These are phyloP conservation scores for Oryza brachyantha DNA, from an alignment of 176 grass and related monocot species.

Conservation along the genomic window DNA sequence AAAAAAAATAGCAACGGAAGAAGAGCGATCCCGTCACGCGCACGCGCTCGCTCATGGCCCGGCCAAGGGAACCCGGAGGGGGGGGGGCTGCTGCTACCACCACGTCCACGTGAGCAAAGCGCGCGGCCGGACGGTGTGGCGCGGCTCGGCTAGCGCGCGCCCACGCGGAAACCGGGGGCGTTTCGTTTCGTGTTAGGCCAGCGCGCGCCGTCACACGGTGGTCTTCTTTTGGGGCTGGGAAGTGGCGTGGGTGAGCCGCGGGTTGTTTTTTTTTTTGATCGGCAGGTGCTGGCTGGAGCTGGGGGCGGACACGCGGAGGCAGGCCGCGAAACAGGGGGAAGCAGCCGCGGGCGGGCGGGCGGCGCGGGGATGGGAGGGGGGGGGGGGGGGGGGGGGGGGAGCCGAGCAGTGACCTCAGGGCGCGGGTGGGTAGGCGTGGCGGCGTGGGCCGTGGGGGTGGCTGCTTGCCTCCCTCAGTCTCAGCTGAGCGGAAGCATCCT, in stretches of 20 bases:
- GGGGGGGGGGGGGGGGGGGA: not conserved
- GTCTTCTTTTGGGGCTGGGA: not conserved
- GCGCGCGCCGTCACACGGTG: not conserved
- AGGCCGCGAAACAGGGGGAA: not conserved
- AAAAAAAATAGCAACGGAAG: too few relatives aligned
- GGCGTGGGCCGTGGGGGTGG: not conserved
- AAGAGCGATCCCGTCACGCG: too few relatives aligned
- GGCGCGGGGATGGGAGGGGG: not conserved
- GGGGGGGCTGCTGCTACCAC: too few relatives aligned
- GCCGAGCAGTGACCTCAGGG: slow-evolving; percentile 11
- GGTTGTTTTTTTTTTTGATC: not conserved
- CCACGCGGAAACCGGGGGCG: not conserved
- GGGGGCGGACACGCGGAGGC: not conserved
- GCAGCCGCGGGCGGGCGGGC: too few relatives aligned
- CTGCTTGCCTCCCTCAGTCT: not conserved
- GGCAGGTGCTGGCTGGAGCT: too few relatives aligned
- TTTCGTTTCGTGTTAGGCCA: not conserved
- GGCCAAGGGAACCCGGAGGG: too few relatives aligned
- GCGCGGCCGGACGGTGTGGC: too few relatives aligned
- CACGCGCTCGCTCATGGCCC: too few relatives aligned
- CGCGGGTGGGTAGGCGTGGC: too few relatives aligned
- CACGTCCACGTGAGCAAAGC: too few relatives aligned
- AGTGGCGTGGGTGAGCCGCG: not conserved
- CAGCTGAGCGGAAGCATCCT: not conserved
- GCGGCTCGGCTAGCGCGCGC: not conserved